Evolutionary conservation across 306 rosid genomes (phyloP), one percentile per base, ranked within the genome.

Genomic region (Corylus avellana): DNA sequence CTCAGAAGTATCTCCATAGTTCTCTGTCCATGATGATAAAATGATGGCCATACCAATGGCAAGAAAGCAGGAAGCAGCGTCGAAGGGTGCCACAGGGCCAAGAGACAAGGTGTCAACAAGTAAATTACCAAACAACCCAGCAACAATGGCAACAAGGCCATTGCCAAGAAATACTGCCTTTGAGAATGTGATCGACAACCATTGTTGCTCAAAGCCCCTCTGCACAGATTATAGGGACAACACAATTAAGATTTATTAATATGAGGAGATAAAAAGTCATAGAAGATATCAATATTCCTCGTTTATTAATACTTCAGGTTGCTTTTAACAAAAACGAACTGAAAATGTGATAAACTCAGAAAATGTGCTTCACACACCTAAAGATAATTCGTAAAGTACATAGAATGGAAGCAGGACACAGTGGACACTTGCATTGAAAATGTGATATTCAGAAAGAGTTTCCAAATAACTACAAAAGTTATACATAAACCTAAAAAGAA

Each of bases 31-130:
- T 44, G 97, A 75, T 79, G 88, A 85, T 79, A 93, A 57, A 84
- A 93, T 93, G 80, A 96, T 8, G 72, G 90, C 90, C 99, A 93
- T 91, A 73, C 99, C 98, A 82, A 93, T 86, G 55, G 96, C 97
- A 76, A 93, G 93, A 84, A 96, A 93, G 88, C 98, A 93, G 8
- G 97, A 87, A 83, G 99, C 99, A 73, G 97, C 99, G 79, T 96
- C 99, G 83, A 96, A 93, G 82, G 99, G 99, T 44, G 99, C 92
- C 77, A 96, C 98, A 11, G 98, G 98, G 81, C 99, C 98, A 69
- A 91, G 93, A 84, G 86, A 81, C 83, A 96, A 77, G 20, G 92
- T 79, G 86, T 91, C 91, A 51, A 93, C 99, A 75, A 96, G 92
- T 68, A 96, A 86, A 84, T 96, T 96, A 75, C 98, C 98, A 85